Evolutionary conservation across 2,329 filamentous ascomycete species (phyloP).

Genomic region (Colletotrichum musae): DNA sequence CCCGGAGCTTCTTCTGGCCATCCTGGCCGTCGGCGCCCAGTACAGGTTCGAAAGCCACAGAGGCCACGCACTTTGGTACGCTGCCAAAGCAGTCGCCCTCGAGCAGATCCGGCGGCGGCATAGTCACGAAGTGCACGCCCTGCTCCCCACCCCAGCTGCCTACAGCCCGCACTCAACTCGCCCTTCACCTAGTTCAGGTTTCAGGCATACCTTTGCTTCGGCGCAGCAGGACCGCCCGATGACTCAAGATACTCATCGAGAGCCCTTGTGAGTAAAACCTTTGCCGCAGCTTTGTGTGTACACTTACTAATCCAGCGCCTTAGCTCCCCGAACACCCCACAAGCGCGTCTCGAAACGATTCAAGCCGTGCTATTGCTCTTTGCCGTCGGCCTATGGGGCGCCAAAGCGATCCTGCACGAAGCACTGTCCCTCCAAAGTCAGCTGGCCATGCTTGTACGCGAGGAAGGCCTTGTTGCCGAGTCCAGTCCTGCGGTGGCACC

Average conservation of each 20-base stretch:
- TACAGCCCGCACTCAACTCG: constrained; percentile 73
- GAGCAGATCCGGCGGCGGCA: constrained; percentile 72
- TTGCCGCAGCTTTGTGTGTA: no score
- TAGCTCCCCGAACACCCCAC: constrained; percentile 70
- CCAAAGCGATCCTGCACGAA: constrained; percentile 72
- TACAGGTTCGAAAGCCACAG: constrained; percentile 74
- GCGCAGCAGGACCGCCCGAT: constrained; percentile 70
- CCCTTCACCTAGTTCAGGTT: constrained; percentile 70
- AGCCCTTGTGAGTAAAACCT: constrained; percentile 68
- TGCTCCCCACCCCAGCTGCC: constrained; percentile 69
- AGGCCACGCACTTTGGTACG: constrained; percentile 73
- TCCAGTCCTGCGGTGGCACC: constrained; percentile 59
- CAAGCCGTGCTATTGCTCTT: constrained; percentile 75
- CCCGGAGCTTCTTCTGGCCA: constrained; percentile 76
- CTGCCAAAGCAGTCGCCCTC: constrained; percentile 69
- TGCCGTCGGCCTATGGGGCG: constrained; percentile 73
- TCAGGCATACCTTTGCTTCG: constrained; percentile 72
- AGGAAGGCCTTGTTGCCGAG: constrained; percentile 68
- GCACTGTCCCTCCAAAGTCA: constrained; percentile 72
- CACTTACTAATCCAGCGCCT: constrained; percentile 3
- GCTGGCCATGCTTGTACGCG: constrained; percentile 70
- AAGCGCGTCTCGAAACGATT: constrained; percentile 74
- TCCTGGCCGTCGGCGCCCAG: constrained; percentile 77
- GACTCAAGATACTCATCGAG: constrained; percentile 71
- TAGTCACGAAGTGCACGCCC: constrained; percentile 69